phyloP scores from a whole-genome alignment of 139 green algal genomes.

The Closterium sp. region DNA sequence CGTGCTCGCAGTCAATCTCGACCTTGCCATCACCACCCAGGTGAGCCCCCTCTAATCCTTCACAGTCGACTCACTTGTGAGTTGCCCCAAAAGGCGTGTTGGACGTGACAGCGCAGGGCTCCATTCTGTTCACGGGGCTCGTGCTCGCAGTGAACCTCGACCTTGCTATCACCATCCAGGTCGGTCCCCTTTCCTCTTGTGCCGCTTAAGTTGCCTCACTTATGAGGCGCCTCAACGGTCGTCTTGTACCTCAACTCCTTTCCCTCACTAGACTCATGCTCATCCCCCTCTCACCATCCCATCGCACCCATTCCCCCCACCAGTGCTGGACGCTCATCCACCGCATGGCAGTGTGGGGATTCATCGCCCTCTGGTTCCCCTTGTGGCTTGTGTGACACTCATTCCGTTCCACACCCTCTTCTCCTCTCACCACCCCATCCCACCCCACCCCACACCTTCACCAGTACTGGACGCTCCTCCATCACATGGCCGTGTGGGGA shows the following conservation, averaged over 20 bases:
- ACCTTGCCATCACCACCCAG: conserved; percentile 44
- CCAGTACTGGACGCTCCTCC: conserved; percentile 51
- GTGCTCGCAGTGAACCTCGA: conserved; percentile 60
- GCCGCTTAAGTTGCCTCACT: too few relatives aligned
- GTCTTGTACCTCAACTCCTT: too few relatives aligned
- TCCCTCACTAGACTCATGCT: too few relatives aligned
- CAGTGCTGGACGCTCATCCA: conserved; percentile 52
- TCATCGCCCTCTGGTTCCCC: conserved; percentile 46
- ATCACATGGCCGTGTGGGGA: conserved; percentile 53
- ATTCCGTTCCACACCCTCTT: too few relatives aligned
- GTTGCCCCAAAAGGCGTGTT: conserved; percentile 7
- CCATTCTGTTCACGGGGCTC: conserved; percentile 53
- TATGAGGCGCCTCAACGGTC: too few relatives aligned
- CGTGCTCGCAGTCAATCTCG: conserved; percentile 59
- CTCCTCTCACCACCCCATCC: too few relatives aligned
- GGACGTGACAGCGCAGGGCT: conserved; percentile 14
- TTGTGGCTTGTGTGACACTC: conserved; percentile 6
- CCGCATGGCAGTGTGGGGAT: conserved; percentile 52
- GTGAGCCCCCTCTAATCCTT: conserved; percentile 17
- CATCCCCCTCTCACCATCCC: too few relatives aligned
- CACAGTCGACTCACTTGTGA: too few relatives aligned
- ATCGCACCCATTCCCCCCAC: not conserved
- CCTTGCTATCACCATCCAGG: conserved; percentile 42
- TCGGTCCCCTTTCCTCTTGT: conserved; percentile 13
- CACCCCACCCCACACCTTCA: too few relatives aligned